phyloP scores from a whole-genome alignment of 2,329 filamentous ascomycete species.

The Cladosporium austrohemisphaericum region DNA sequence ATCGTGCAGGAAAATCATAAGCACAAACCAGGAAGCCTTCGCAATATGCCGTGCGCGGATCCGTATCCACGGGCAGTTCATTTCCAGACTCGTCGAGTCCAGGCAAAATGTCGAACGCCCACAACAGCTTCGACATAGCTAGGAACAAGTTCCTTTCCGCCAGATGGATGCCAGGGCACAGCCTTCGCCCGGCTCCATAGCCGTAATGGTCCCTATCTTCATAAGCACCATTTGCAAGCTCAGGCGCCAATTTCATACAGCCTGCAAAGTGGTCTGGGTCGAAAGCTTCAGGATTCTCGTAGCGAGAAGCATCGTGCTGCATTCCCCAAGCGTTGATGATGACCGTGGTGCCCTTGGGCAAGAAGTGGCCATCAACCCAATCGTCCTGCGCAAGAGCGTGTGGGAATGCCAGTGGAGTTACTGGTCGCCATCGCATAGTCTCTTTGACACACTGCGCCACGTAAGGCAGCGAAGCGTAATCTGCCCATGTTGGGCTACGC shows the following conservation, averaged over 20 bases:
- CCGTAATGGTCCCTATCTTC: conserved; percentile 44
- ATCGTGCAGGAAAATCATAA: conserved; percentile 23
- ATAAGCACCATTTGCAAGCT: conserved; percentile 36
- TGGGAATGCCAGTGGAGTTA: conserved; percentile 35
- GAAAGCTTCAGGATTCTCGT: conserved; percentile 29
- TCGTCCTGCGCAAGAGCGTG: conserved; percentile 37
- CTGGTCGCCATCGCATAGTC: conserved; percentile 35
- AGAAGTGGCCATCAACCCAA: conserved; percentile 31
- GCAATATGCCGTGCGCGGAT: conserved; percentile 25
- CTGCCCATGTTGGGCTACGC: conserved; percentile 30
- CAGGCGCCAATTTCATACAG: conserved; percentile 32
- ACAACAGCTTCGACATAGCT: conserved; percentile 41
- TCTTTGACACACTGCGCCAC: conserved; percentile 34
- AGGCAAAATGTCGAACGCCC: conserved; percentile 45
- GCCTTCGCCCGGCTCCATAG: conserved; percentile 48
- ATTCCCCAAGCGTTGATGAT: conserved; percentile 40
- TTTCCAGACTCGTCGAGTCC: conserved; percentile 4
- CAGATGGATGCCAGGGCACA: conserved; percentile 52
- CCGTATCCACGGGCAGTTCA: conserved; percentile 16
- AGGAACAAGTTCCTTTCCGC: conserved; percentile 45
- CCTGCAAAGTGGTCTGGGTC: conserved; percentile 37
- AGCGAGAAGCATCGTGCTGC: conserved; percentile 35
- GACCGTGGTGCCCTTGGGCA: conserved; percentile 36
- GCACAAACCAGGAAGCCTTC: conserved; percentile 28
- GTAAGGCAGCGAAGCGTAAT: conserved; percentile 34